Percentiles rank a stretch among this genome's conserved stretches.
These are phyloP conservation scores for Parasitella parasitica DNA, from an alignment of 371 early-diverging fungal genomes.

Conservation along the genomic window DNA sequence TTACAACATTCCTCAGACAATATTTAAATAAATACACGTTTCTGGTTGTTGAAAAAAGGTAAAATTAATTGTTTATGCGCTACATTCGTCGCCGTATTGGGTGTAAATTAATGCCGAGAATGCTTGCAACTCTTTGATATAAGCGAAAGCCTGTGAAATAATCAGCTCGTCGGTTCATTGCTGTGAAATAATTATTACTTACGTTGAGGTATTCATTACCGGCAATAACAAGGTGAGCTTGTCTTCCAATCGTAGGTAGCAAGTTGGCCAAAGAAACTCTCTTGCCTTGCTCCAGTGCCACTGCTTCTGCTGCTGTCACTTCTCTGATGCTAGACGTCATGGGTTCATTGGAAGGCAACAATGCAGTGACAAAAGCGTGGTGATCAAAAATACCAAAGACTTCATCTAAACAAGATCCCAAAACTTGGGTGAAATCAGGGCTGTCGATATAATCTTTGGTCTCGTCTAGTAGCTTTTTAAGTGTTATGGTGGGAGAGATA, in stretches of 20 bases:
- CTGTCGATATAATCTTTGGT: constrained; percentile 82
- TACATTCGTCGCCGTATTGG: constrained; percentile 47
- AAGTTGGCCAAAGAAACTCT: constrained; percentile 72
- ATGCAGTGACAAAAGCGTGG: constrained; percentile 34
- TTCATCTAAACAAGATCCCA: constrained; percentile 55
- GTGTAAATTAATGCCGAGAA: constrained; percentile 76
- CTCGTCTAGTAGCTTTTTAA: constrained; percentile 73
- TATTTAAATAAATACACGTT: too few relatives aligned
- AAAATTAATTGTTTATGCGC: neutral
- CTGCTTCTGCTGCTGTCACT: constrained; percentile 20
- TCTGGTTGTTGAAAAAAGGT: neutral
- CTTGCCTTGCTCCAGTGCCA: constrained; percentile 23
- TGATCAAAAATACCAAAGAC: constrained; percentile 58
- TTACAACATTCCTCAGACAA: neutral
- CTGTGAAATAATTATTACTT: constrained; percentile 1
- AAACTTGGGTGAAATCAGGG: constrained; percentile 60
- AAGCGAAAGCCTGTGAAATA: constrained; percentile 51
- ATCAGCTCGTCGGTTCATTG: neutral
- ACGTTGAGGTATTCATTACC: constrained; percentile 85
- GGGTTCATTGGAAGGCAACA: constrained; percentile 26
- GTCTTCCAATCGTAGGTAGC: constrained; percentile 74
- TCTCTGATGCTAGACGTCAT: constrained; percentile 27
- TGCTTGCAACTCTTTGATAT: constrained; percentile 71
- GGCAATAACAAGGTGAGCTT: constrained; percentile 78
- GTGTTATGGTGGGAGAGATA: too few relatives aligned